Conservation (phyloP, 106 monocot species). For the Triglochin maritima region DNA sequence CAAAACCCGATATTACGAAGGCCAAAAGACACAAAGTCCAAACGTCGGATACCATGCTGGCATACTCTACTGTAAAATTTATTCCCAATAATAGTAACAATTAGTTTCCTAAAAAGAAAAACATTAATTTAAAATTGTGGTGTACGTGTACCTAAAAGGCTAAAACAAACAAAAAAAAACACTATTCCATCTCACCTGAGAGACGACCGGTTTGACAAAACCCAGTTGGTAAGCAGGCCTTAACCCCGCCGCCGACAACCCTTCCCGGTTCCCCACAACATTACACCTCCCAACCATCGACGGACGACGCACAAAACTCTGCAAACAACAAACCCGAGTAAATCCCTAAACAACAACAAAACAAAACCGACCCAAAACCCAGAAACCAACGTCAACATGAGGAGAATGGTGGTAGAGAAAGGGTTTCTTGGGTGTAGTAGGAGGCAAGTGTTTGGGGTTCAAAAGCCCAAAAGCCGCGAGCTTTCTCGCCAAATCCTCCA, state of each 20-base stretch:
- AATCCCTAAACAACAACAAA: neutral
- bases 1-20: no score
- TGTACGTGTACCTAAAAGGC: no score
- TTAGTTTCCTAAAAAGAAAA: no score
- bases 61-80: no score
- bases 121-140: no score
- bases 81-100: no score
- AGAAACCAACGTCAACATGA: neutral
- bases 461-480: constrained; percentile 6
- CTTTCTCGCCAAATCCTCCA: constrained; percentile 10
- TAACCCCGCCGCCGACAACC: neutral
- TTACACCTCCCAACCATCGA: no score
- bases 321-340: neutral
- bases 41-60: no score
- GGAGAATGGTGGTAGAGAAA: neutral
- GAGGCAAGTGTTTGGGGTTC: neutral
- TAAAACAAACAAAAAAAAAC: neutral
- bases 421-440: neutral
- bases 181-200: neutral
- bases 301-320: neutral
- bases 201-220: neutral
- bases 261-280: neutral
- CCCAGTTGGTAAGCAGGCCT: neutral
- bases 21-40: no score
- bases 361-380: neutral